Evolutionary conservation across 148 eudicot genomes (phyloP).

Genomic region (Cornus suecica): DNA sequence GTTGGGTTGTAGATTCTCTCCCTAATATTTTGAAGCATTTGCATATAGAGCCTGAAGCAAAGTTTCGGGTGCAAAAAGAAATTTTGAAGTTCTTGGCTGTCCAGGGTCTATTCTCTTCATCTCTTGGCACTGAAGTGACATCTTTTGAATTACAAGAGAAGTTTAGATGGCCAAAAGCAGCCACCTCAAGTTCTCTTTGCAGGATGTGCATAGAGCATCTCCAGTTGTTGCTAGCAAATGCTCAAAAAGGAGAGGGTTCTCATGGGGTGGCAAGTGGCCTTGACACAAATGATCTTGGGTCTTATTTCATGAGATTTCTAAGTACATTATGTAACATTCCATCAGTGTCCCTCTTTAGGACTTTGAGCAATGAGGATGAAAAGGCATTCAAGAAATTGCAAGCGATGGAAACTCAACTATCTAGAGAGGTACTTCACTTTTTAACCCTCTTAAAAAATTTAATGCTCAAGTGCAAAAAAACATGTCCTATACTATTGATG

Average conservation of each 20-base stretch:
- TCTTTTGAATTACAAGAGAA: slow-evolving; percentile 91
- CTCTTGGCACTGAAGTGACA: slow-evolving; percentile 93
- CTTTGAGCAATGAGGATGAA: slow-evolving; percentile 76
- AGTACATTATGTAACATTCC: slow-evolving; percentile 81
- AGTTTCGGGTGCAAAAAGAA: slow-evolving; percentile 76
- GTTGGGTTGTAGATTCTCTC: slow-evolving; percentile 86
- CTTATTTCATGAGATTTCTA: slow-evolving; percentile 80
- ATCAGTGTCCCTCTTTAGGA: slow-evolving; percentile 75
- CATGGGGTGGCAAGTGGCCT: slow-evolving; percentile 50
- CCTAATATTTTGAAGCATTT: slow-evolving; percentile 61
- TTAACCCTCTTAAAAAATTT: no score
- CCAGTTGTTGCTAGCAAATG: slow-evolving; percentile 70
- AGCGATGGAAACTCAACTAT: slow-evolving; percentile 68
- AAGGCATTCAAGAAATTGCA: slow-evolving; percentile 73
- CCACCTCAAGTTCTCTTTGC: slow-evolving; percentile 76
- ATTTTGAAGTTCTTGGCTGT: slow-evolving; percentile 91
- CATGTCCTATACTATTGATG: no score
- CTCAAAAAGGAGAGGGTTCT: slow-evolving; percentile 76
- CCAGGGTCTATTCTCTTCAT: slow-evolving; percentile 91
- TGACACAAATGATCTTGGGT: slow-evolving; percentile 84
- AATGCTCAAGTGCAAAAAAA: no score
- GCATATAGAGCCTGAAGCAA: slow-evolving; percentile 68
- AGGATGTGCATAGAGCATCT: slow-evolving; percentile 88
- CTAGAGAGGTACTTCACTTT: slow-evolving; percentile 58
- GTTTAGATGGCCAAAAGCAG: slow-evolving; percentile 85